These are phyloP conservation scores for Brasenia schreberi DNA, from an alignment of 164 flowering plant species.

Conservation along the genomic window DNA sequence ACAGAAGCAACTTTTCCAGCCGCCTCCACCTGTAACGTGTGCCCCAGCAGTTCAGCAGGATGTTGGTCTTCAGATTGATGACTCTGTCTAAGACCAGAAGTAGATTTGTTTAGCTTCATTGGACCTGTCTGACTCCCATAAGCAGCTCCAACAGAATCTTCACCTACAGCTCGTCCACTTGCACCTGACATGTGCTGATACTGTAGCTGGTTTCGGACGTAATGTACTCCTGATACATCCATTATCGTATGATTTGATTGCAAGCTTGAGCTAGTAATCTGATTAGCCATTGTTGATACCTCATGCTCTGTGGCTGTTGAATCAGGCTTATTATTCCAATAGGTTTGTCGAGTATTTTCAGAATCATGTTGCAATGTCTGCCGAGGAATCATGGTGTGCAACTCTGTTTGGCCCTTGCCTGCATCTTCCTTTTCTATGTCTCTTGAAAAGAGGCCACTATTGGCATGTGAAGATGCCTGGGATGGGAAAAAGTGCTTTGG, in stretches of 20 bases:
- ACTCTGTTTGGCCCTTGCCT: constrained; percentile 20
- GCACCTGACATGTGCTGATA: constrained; percentile 19
- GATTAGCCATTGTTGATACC: no score
- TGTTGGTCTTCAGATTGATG: constrained; percentile 15
- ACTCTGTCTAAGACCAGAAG: constrained; percentile 19
- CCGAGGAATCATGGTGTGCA: constrained; percentile 18
- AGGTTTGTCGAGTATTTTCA: constrained; percentile 20
- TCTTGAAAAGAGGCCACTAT: constrained; percentile 18
- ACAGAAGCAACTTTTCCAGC: constrained; percentile 4
- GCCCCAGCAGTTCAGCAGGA: constrained; percentile 3
- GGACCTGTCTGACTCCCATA: constrained; percentile 11
- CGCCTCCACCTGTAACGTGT: neutral
- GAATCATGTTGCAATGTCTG: constrained; percentile 21
- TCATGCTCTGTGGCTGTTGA: constrained; percentile 13
- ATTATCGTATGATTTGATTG: neutral
- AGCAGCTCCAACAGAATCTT: constrained; percentile 19
- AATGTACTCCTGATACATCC: constrained; percentile 17
- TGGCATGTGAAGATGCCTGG: constrained; percentile 22
- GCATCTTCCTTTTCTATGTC: constrained; percentile 21
- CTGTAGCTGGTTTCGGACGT: constrained; percentile 28
- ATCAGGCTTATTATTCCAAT: constrained; percentile 17
- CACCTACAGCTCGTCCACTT: constrained; percentile 17
- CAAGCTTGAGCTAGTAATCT: no score
- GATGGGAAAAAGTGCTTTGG: constrained; percentile 25
- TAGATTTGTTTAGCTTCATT: constrained; percentile 7